Conservation (phyloP, 2,329 filamentous ascomycete species). For the Clonostachys chloroleuca region DNA sequence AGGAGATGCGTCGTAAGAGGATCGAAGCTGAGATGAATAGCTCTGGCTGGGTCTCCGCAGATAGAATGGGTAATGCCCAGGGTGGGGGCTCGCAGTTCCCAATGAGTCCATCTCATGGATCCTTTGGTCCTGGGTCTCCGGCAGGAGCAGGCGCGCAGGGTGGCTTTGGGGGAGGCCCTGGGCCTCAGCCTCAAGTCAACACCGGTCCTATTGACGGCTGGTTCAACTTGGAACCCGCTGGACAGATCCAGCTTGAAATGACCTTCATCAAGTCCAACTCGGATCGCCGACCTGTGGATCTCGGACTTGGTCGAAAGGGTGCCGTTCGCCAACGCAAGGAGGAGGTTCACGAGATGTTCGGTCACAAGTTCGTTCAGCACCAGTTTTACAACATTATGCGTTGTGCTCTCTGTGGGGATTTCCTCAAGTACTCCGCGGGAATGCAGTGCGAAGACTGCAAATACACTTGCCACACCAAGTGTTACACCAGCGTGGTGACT, state of each 20-base stretch:
- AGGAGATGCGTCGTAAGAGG: slow-evolving; percentile 95
- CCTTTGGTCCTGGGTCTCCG: slow-evolving; percentile 34
- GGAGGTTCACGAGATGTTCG: slow-evolving; percentile 97
- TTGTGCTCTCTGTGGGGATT: slow-evolving; percentile 94
- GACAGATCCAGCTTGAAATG: slow-evolving; percentile 85
- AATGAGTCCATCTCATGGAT: slow-evolving; percentile 41
- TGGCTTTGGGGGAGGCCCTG: slow-evolving; percentile 24
- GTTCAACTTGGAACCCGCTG: slow-evolving; percentile 95
- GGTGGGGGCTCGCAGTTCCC: slow-evolving; percentile 50
- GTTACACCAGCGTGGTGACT: slow-evolving; percentile 92
- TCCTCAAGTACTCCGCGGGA: slow-evolving; percentile 95
- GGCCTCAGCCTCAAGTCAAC: slow-evolving; percentile 43
- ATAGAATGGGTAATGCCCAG: slow-evolving; percentile 72
- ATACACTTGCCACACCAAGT: slow-evolving; percentile 98
- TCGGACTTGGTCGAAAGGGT: slow-evolving; percentile 89
- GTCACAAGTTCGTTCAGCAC: slow-evolving; percentile 97
- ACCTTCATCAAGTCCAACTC: slow-evolving; percentile 90
- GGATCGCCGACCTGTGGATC: slow-evolving; percentile 76
- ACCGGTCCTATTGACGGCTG: slow-evolving; percentile 78
- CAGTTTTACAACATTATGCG: slow-evolving; percentile 99
- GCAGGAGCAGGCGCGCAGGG: slow-evolving; percentile 27
- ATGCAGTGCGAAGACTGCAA: slow-evolving; percentile 99
- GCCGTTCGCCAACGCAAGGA: slow-evolving; percentile 97
- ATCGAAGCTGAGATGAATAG: slow-evolving; percentile 94
- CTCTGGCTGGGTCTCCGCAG: slow-evolving; percentile 94